Evolutionary conservation across 441 rosid genomes (phyloP).

Genomic region (Populus hybrid): DNA sequence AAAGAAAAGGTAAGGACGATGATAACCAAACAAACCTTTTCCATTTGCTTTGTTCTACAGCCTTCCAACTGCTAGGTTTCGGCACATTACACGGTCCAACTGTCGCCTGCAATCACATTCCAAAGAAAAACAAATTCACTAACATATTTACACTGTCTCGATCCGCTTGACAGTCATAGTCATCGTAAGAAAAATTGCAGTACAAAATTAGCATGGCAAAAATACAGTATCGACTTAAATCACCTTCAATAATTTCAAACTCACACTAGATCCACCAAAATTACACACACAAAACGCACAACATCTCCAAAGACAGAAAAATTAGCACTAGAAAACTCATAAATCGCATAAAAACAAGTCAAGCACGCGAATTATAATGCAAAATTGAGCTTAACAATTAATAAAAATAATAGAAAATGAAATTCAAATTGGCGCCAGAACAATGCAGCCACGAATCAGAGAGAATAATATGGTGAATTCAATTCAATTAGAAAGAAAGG

Average conservation of each 20-base stretch:
- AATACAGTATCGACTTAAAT: not conserved
- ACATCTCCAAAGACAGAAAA: not conserved
- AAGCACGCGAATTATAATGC: not conserved
- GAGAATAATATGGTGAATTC: slow-evolving; percentile 15
- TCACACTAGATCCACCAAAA: slow-evolving; percentile 31
- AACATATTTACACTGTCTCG: not conserved
- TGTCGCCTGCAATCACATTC: slow-evolving; percentile 58
- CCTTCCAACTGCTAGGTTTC: slow-evolving; percentile 96
- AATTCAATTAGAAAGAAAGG: slow-evolving; percentile 3
- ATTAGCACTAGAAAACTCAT: not conserved
- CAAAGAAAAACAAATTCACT: slow-evolving; percentile 2
- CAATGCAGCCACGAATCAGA: not conserved
- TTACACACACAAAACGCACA: not conserved
- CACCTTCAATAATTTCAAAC: not conserved
- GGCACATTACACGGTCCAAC: slow-evolving; percentile 83
- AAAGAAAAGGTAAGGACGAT: not conserved
- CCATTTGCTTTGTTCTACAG: slow-evolving; percentile 96
- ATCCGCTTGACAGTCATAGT: not conserved
- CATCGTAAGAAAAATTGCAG: not conserved
- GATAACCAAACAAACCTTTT: slow-evolving; percentile 57
- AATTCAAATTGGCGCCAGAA: not conserved
- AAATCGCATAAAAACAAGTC: not conserved
- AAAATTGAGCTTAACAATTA: not conserved
- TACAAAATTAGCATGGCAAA: not conserved
- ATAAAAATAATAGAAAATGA: not conserved